phyloP scores from a whole-genome alignment of 1,284 basidiomycete species.

The Ustilago xerochloae region DNA sequence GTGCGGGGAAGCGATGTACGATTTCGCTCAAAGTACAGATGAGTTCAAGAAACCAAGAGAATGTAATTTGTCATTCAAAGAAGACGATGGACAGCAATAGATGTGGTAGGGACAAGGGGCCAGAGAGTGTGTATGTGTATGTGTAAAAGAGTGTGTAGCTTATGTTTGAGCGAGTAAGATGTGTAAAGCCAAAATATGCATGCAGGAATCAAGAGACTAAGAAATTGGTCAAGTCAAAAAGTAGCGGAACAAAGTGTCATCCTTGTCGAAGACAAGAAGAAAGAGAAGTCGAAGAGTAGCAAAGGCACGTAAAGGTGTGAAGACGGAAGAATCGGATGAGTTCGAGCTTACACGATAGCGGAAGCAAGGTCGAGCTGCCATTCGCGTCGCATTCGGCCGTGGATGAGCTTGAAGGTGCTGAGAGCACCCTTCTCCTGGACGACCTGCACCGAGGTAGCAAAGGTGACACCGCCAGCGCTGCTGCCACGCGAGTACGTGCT shows the following conservation, averaged over 20 bases:
- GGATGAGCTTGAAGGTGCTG: slow-evolving; percentile 81
- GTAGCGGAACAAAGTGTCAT: not conserved
- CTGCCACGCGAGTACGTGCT: slow-evolving; percentile 40
- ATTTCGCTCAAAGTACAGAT: not conserved
- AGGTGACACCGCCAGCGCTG: slow-evolving; percentile 26
- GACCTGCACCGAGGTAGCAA: slow-evolving; percentile 75
- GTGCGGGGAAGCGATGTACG: not conserved
- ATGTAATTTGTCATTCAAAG: not conserved
- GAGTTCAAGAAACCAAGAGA: not conserved
- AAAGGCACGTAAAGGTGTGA: not conserved
- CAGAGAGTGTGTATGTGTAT: slow-evolving; percentile 1
- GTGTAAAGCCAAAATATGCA: not conserved
- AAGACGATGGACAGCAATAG: not conserved
- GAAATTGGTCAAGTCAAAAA: not conserved
- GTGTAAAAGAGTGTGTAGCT: not conserved
- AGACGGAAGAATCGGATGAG: not conserved
- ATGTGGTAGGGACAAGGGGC: not conserved
- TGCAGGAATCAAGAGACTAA: not conserved
- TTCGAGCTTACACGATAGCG: slow-evolving; percentile 18
- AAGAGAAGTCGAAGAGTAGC: slow-evolving; percentile 1
- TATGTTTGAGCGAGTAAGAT: not conserved
- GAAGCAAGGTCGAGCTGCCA: slow-evolving; percentile 72
- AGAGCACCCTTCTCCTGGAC: slow-evolving; percentile 88
- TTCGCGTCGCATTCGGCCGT: slow-evolving; percentile 77
- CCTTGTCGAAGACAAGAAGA: not conserved